Evolutionary conservation across 2,329 filamentous ascomycete genomes (phyloP), one percentile per base, ranked within the genome.

Genomic region (Dryadomyces quercus-mongolicae): DNA sequence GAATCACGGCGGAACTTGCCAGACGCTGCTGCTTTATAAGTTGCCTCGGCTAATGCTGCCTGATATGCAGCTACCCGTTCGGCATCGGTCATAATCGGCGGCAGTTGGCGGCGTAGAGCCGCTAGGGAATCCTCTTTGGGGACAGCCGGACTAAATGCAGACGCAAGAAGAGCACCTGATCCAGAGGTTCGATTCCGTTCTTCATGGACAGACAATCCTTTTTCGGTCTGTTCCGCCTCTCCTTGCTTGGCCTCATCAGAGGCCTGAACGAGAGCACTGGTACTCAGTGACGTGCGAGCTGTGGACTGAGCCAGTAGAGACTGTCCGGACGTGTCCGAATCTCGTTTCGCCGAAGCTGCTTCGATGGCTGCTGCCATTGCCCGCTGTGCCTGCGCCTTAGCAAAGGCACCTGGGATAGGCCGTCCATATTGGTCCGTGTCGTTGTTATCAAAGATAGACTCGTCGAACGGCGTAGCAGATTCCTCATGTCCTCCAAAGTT

Each of bases 1-100:
- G 72, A 71, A 54, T 79, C 76, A 15, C 88, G 77, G 16, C 80
- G 74, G 61, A 95, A 92, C 55, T 87, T 84, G 2, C 88, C 88
- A 42, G 84, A 84, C 1, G 81, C 81, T 21, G 82, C 85, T 6
- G 90, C 89, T 64, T 85, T 77, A 57, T 85, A 84, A 10, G 89
- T 86, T 7, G 90, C 92, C 49, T 86, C 84, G 1, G 88, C 89
- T 5, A 97, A 74, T 1, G 90, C 89, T 52, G 85, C 85, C 64
- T 95, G 90, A 62, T 96, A 92, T 45, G 82, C 81, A 55, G 72
- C 69, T 5, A 61, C 57, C 3, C 59, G 59, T 18, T 61, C 59
- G 13, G 58, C 56, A 7, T 58, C 59, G 0, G 60, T 58, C 49
- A 60, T 15, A 18, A 58, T 56, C 1, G 55, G 53, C 18, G 55